phyloP scores from a whole-genome alignment of 345 rosid genomes.

The Salix koriyanagi region DNA sequence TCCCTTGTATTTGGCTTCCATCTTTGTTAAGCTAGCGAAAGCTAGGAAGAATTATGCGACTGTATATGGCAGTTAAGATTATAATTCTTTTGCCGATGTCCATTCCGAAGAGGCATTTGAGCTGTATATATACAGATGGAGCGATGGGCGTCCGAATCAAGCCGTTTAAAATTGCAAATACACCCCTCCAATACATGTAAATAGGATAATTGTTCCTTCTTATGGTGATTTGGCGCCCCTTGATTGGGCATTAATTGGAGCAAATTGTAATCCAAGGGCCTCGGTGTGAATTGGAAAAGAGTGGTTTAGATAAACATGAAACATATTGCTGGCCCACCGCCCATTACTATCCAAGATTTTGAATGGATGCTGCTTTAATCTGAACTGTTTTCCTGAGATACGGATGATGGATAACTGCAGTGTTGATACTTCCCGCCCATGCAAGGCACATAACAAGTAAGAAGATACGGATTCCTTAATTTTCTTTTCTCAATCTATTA shows the following conservation, averaged over 20 bases:
- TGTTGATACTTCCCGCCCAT: not conserved
- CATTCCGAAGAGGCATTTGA: not conserved
- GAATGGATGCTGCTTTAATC: not conserved
- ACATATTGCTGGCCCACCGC: slow-evolving; percentile 6
- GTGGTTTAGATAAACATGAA: slow-evolving; percentile 1
- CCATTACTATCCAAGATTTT: slow-evolving; percentile 5
- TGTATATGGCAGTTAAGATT: not conserved
- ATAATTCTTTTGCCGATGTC: not conserved
- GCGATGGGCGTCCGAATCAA: not conserved
- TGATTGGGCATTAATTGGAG: not conserved
- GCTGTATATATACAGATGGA: not conserved
- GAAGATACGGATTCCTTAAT: not conserved
- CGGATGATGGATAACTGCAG: slow-evolving; percentile 5
- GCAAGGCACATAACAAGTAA: not conserved
- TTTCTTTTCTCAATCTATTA: too few relatives aligned
- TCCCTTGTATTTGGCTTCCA: slow-evolving; percentile 31
- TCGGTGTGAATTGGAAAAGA: not conserved
- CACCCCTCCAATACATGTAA: not conserved
- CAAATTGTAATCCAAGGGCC: not conserved
- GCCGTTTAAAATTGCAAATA: not conserved
- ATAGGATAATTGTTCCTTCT: not conserved
- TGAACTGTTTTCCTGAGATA: not conserved
- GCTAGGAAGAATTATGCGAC: not conserved
- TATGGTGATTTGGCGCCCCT: not conserved
- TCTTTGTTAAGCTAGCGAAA: not conserved